These are phyloP conservation scores for Nemania sp. DNA, from an alignment of 2,329 filamentous ascomycete species.

Conservation along the genomic window DNA sequence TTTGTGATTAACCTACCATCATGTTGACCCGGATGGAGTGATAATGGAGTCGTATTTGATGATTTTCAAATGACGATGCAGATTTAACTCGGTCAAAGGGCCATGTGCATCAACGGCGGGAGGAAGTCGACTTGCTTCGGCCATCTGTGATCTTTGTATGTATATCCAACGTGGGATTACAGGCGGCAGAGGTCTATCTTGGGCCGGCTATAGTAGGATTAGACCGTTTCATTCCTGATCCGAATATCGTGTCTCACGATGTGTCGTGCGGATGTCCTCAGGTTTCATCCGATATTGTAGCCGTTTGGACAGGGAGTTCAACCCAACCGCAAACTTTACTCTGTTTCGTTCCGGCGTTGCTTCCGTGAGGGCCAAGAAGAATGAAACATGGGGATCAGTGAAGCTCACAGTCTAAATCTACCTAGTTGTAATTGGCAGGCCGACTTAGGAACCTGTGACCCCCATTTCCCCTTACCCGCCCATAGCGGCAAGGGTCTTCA, in stretches of 20 bases:
- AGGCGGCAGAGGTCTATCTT: not conserved
- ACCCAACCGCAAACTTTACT: not conserved
- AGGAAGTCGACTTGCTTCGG: not conserved
- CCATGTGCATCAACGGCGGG: constrained; percentile 2
- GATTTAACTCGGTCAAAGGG: constrained; percentile 6
- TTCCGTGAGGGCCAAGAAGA: not conserved
- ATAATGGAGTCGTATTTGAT: not conserved
- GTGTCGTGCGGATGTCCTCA: not conserved
- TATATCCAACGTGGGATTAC: constrained; percentile 1
- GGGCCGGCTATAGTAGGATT: constrained; percentile 2
- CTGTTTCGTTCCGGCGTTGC: not conserved
- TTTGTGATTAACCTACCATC: not conserved
- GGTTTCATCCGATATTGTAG: constrained; percentile 5
- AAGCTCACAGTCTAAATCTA: constrained; percentile 10
- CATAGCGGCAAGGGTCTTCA: constrained; percentile 25
- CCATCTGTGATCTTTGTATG: constrained; percentile 4
- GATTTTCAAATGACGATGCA: constrained; percentile 4
- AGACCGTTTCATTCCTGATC: constrained; percentile 3
- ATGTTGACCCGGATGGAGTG: not conserved
- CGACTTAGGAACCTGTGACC: not conserved
- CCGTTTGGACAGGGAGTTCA: not conserved
- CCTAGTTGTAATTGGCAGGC: constrained; percentile 7
- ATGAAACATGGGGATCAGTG: constrained; percentile 10
- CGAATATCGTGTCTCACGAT: constrained; percentile 1
- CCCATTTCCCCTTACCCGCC: constrained; percentile 35